Percentiles rank a stretch among this genome's conserved stretches.
These are phyloP conservation scores for Digitaria exilis DNA, from an alignment of 202 grass and related monocot species.

Conservation along the genomic window DNA sequence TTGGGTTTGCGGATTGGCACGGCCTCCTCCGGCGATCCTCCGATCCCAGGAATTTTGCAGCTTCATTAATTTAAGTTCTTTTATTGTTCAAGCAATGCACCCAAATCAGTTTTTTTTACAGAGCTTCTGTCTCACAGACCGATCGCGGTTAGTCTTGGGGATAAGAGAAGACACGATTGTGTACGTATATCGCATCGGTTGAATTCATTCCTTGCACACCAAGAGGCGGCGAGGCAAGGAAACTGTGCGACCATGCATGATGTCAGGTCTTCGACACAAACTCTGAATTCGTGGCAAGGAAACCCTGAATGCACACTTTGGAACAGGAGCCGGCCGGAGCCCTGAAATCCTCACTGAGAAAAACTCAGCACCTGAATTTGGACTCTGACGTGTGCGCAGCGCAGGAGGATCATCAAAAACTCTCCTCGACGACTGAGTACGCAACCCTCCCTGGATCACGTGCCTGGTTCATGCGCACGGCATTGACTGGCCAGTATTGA, in stretches of 20 bases:
- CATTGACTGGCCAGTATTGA: not conserved
- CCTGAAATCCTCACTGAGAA: not conserved
- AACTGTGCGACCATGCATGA: no score
- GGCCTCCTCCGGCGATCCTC: not conserved
- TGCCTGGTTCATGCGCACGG: not conserved
- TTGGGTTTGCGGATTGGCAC: not conserved
- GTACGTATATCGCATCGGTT: no score
- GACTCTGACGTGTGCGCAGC: not conserved
- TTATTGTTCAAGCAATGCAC: not conserved
- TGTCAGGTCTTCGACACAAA: no score
- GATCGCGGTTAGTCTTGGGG: no score
- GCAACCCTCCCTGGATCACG: not conserved
- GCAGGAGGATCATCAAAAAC: not conserved
- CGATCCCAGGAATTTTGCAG: no score
- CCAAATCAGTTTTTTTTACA: no score
- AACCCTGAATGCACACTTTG: not conserved
- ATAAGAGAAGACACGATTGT: no score
- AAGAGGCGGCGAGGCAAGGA: no score
- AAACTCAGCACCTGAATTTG: not conserved
- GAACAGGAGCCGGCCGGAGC: not conserved
- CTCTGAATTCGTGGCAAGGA: no score
- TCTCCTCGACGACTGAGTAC: not conserved
- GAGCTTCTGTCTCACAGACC: no score
- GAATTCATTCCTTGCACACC: no score
- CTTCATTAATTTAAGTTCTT: no score